Base-by-base conservation (phyloP, 768 basidiomycete species). In the Auricularia auricula-judae region DNA sequence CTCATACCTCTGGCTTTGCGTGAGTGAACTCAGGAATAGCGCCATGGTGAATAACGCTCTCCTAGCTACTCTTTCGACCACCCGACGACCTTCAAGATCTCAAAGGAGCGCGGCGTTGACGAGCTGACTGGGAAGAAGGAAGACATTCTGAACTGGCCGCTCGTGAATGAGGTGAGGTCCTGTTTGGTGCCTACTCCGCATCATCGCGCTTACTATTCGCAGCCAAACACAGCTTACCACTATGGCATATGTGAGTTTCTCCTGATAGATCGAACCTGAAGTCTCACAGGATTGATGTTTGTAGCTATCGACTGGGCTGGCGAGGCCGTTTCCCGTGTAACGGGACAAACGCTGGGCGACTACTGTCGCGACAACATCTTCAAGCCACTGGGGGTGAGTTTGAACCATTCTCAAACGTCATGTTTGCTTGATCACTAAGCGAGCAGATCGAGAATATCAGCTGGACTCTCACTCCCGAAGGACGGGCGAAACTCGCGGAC, bases 1-100 rank as follows among this genome's bases (percentile, higher is more conserved):
- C 62, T 0, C 62, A 62, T n/a, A 62, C 62, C 4, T 62, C 62
- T 16, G 62, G 62, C 36, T 44, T 62, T 29, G 39, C 42, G 21
- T 62, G 34, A 23, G 62, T 62, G 35, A 44, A 35, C 23, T 42
- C 62, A 16, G 5, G n/a, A 39, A 21, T 62, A 34, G 35, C 47
- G 23, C 11, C 29, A 18, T 7, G 1, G 42, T 43, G 21, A 33
- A 16, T 3, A 36, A 61, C 11, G 1, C 1, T 14, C 39, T 42
- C 8, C 7, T 42, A 42, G 16, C 14, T 36, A n/a, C 47, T 12
- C 47, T 51, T 51, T 51, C 47, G 21, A 18, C 18, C 21, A 51
- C 18, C 21, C 47, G 3, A 42, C 39, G 39, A 7, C 12, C 39
- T 42, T 8, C 12, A 14, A 42, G 39, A 7, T 42, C 39, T 42